Base-by-base conservation (phyloP, 805 yeast genomes). In the Danielia reshetovae region DNA sequence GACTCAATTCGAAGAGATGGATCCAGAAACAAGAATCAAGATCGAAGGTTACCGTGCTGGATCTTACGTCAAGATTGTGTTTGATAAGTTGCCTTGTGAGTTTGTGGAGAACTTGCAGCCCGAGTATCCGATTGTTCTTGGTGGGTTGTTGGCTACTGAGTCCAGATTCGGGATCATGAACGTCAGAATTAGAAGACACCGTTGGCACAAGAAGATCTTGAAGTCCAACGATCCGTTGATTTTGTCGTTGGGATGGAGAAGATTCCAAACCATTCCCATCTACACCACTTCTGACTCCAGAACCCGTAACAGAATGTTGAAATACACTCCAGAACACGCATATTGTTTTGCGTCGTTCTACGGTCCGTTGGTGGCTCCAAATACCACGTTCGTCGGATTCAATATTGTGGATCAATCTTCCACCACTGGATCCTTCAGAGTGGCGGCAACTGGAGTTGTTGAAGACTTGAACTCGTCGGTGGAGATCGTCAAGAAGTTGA, bases 281-380 rank as follows among this genome's bases (percentile, higher is more conserved):
- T 93, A 89, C 59, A 89, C 98, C 3, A 93, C 98, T 0, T 79
- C 95, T 5, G 99, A 93, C 61, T 93, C 98, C 5, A 75, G 99
- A 65, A 93, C 99, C 10, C 77, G 99, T 70, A 90, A 89, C 54
- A 82, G 98, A 67, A 86, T 93, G 96, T 74, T 93, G 64, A 93
- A 93, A 57, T 93, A 93, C 59, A 93, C 98, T 0, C 98, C 98
- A 6, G 99, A 93, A 55, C 99, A 93, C 60, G 86, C 96, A 16
- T 90, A 84, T 58, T 93, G 98, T 71, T 80, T 82, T 55, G 97
- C 96, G 1, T 83, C 96, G 21, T 88, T 93, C 60, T 93, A 88
- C 55, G 98, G 98, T 1, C 99, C 99, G 9, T 71, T 93, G 36
- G 96, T 90, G 33, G 87, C 97, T 2, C 98, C 98, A 26, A 90